A percentile compares a stretch with the other conserved stretches of the same genome.
Evolutionary conservation across 495 filamentous ascomycete genomes (phyloP).

Genomic region (Penicillium lagena): DNA sequence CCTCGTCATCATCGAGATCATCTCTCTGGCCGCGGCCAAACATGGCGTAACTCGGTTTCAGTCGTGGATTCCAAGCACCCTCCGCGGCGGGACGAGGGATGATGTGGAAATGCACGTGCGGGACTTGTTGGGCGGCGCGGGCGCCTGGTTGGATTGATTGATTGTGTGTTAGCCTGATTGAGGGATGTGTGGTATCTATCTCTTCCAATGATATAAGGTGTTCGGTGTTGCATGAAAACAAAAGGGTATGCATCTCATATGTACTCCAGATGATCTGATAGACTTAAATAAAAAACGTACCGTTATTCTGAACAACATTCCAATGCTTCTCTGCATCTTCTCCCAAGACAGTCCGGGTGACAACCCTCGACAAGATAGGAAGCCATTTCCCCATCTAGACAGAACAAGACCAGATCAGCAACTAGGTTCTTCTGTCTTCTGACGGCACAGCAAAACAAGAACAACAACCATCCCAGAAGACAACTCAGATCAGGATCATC

Average conservation of each 20-base stretch:
- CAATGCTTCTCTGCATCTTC: slow-evolving; percentile 37
- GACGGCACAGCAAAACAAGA: slow-evolving; percentile 1
- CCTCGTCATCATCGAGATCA: slow-evolving; percentile 85
- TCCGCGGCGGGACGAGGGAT: slow-evolving; percentile 59
- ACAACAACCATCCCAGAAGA: background rate
- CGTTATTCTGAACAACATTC: slow-evolving; percentile 96
- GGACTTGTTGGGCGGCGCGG: slow-evolving; percentile 82
- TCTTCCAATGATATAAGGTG: too few relatives aligned
- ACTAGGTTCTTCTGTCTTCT: too few relatives aligned
- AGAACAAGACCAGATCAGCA: background rate
- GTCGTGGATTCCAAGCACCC: slow-evolving; percentile 10
- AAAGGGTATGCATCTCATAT: background rate
- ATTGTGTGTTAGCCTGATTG: background rate
- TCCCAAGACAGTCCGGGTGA: slow-evolving; percentile 46
- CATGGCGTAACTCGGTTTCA: slow-evolving; percentile 59
- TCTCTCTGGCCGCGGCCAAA: slow-evolving; percentile 78
- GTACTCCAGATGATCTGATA: background rate
- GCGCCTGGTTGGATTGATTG: slow-evolving; percentile 42
- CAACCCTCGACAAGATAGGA: slow-evolving; percentile 64
- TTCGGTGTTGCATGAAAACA: too few relatives aligned
- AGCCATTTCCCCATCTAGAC: slow-evolving; percentile 60
- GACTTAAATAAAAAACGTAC: slow-evolving; percentile 27
- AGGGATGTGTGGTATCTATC: background rate
- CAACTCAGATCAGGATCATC: background rate
- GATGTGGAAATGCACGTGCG: slow-evolving; percentile 88